These are phyloP conservation scores for Malus sieversii DNA, from an alignment of 306 rosid genomes.

Conservation along the genomic window DNA sequence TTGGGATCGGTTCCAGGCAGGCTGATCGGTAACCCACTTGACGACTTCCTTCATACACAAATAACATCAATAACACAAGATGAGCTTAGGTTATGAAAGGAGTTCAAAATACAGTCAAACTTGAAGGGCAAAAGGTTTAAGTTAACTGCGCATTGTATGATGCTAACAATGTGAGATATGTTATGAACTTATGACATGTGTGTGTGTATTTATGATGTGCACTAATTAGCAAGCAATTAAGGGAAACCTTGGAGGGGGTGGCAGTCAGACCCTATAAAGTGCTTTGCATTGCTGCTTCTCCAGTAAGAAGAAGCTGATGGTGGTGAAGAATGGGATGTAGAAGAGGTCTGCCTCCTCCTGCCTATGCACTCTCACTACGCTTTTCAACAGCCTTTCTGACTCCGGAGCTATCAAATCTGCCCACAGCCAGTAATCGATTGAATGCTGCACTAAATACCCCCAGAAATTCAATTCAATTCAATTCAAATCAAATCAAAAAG, in stretches of 20 bases:
- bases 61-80: background rate
- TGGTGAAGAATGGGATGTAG: constrained; percentile 91
- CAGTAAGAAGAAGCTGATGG: constrained; percentile 85
- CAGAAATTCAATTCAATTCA: background rate
- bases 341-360: constrained; percentile 91
- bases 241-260: constrained; percentile 30
- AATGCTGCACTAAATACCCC: constrained; percentile 43
- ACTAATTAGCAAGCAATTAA: background rate
- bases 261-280: constrained; percentile 99
- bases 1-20: constrained; percentile 89
- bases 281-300: constrained; percentile 97
- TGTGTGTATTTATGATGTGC: background rate
- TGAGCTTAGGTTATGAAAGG: background rate
- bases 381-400: constrained; percentile 55
- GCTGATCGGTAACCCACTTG: constrained; percentile 86
- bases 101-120: background rate
- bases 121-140: background rate
- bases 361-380: constrained; percentile 61
- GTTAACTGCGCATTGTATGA: background rate
- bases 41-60: constrained; percentile 62
- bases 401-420: constrained; percentile 78
- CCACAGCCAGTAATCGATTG: constrained; percentile 96
- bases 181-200: background rate
- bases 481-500: no score
- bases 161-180: background rate